Conservation (phyloP, 805 yeast species). For the Metschnikowia continentalis region DNA sequence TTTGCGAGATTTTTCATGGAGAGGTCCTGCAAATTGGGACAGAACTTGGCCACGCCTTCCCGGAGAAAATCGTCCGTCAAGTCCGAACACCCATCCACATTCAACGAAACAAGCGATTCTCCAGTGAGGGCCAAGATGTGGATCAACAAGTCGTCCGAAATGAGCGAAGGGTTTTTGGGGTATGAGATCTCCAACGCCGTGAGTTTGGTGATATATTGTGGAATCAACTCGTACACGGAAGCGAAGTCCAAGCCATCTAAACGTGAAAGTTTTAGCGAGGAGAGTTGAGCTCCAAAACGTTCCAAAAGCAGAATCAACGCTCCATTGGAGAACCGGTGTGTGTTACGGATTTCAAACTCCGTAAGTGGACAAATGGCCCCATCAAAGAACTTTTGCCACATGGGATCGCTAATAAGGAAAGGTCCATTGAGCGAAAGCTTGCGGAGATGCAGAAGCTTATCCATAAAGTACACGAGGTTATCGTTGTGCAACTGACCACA, state of each 20-base stretch:
- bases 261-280: constrained; percentile 57
- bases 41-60: constrained; percentile 57
- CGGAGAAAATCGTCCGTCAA: constrained; percentile 61
- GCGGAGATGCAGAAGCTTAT: constrained; percentile 52
- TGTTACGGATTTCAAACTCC: constrained; percentile 64
- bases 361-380: constrained; percentile 49
- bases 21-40: constrained; percentile 52
- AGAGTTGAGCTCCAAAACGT: constrained; percentile 50
- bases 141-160: constrained; percentile 64
- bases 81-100: constrained; percentile 68
- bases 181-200: constrained; percentile 61
- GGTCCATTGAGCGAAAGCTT: constrained; percentile 81
- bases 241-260: constrained; percentile 66
- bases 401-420: constrained; percentile 67
- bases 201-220: constrained; percentile 53
- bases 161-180: constrained; percentile 61
- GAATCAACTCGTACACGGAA: constrained; percentile 57
- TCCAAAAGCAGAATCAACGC: constrained; percentile 60
- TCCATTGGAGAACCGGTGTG: constrained; percentile 75
- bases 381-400: constrained; percentile 78
- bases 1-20: constrained; percentile 59
- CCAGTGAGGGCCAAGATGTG: constrained; percentile 62
- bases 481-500: constrained; percentile 89
- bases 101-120: constrained; percentile 50
- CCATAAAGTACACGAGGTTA: constrained; percentile 57